A percentile compares a stretch with the other conserved stretches of the same genome.
phyloP scores from a whole-genome alignment of 2,329 filamentous ascomycete genomes.

The Colletotrichum chrysophilum region DNA sequence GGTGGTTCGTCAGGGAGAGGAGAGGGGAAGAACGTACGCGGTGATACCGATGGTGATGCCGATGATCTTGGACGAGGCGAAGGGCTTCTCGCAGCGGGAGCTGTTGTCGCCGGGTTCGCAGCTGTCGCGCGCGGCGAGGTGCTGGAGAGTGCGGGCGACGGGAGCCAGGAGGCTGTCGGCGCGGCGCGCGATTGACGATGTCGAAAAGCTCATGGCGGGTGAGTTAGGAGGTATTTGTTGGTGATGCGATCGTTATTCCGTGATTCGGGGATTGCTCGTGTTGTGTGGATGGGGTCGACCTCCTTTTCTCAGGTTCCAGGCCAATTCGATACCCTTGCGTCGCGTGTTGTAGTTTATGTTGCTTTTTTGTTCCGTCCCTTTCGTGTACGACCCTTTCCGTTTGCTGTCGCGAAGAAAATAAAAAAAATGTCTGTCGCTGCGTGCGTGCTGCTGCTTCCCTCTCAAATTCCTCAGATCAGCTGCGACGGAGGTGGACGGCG shows the following conservation, averaged over 20 bases:
- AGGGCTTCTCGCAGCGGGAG: conserved; percentile 14
- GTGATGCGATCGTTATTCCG: neutral
- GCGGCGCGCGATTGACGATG: neutral
- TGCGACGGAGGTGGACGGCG: neutral
- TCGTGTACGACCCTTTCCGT: neutral
- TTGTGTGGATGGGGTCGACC: neutral
- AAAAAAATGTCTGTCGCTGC: neutral
- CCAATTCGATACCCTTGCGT: neutral
- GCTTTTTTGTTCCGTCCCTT: neutral
- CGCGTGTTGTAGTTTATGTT: neutral
- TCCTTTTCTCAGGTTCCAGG: neutral
- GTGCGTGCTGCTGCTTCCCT: neutral
- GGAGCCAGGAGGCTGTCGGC: conserved; percentile 5
- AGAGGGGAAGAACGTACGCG: neutral
- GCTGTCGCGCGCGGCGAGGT: neutral
- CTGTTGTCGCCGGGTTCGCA: neutral
- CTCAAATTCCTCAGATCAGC: neutral
- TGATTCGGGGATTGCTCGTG: neutral
- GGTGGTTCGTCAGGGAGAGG: neutral
- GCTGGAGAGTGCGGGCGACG: neutral
- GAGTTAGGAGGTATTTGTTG: neutral
- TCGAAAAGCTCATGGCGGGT: neutral
- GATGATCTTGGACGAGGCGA: conserved; percentile 8
- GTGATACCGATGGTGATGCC: conserved; percentile 10
- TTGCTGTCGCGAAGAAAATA: neutral